Evolutionary conservation across 805 yeast genomes (phyloP), one percentile per base, ranked within the genome.

Genomic region (Cyberlindnera amylophila): DNA sequence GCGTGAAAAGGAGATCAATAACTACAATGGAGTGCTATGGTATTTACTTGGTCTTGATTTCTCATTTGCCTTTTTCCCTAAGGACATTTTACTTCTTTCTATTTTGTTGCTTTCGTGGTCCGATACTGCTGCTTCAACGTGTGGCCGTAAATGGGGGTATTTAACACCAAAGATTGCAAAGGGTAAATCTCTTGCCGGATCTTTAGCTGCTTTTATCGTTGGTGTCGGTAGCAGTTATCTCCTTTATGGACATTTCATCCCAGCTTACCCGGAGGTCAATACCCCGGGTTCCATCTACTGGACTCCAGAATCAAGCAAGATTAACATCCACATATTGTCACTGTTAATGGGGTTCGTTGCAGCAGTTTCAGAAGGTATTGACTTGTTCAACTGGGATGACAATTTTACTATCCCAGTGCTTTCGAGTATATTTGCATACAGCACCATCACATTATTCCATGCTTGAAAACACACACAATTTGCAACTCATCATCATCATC

Each of bases 41-140:
- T 93, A 88, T 61, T 66, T 89, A 30, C 69, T 85, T 2, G 99
- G 99, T 5, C 66, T 88, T 35, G 67, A 79, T 19, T 66, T 87
- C 49, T 87, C 89, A 9, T 86, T 89, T 55, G 48, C 72, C 1
- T 62, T 79, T 17, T 82, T 79, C 54, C 81, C 91, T 12, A 87
- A 88, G 64, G 99, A 93, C 57, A 81, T 93, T 37, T 71, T 82
- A 1, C 69, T 90, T 21, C 72, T 88, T 68, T 72, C 95, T 17
- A 79, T 89, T 3, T 70, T 89, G 50, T 69, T 91, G 38, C 74
- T 93, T 49, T 86, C 96, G 58, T 93, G 98, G 98, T 89, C 96
- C 5, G 99, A 93, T 59, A 88, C 98, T 9, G 91, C 97, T 2
- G 99, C 99, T 2, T 87, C 96, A 3, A 87, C 96, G 0, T 66